A percentile compares a stretch with the other conserved stretches of the same genome.
phyloP scores from a whole-genome alignment of 2,329 filamentous ascomycete species.

The Sclerotinia minor region DNA sequence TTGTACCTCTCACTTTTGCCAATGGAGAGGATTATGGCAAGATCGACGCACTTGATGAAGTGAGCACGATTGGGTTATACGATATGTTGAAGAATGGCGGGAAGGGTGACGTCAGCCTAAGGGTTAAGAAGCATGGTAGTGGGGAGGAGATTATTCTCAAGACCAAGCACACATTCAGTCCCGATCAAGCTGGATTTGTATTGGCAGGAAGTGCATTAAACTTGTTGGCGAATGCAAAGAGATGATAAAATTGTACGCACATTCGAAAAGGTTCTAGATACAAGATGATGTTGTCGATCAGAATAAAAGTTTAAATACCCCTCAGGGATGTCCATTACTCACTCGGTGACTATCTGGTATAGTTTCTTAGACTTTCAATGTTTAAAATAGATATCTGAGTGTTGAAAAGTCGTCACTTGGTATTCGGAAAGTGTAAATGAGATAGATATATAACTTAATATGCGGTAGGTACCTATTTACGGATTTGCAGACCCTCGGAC shows the following conservation, averaged over 20 bases:
- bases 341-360: background rate
- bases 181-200: slow-evolving; percentile 90
- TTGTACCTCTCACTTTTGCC: slow-evolving; percentile 89
- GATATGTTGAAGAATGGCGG: slow-evolving; percentile 78
- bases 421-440: too few relatives aligned
- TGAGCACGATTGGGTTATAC: slow-evolving; percentile 78
- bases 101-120: slow-evolving; percentile 71
- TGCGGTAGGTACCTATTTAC: too few relatives aligned
- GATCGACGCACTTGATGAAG: slow-evolving; percentile 79
- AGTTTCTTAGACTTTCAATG: background rate
- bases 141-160: slow-evolving; percentile 69
- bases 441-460: too few relatives aligned
- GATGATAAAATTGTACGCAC: slow-evolving; percentile 25
- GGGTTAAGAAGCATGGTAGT: slow-evolving; percentile 58
- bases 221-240: slow-evolving; percentile 66
- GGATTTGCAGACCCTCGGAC: too few relatives aligned
- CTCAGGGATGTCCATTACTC: too few relatives aligned
- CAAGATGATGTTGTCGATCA: background rate
- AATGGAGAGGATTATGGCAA: slow-evolving; percentile 85
- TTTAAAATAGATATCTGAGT: background rate
- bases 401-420: too few relatives aligned
- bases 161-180: slow-evolving; percentile 84
- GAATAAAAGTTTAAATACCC: background rate
- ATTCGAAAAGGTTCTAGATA: background rate
- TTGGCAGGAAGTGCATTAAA: slow-evolving; percentile 93